Evolutionary conservation across 805 yeast genomes (phyloP).

Genomic region (Starmerella riodocensis): DNA sequence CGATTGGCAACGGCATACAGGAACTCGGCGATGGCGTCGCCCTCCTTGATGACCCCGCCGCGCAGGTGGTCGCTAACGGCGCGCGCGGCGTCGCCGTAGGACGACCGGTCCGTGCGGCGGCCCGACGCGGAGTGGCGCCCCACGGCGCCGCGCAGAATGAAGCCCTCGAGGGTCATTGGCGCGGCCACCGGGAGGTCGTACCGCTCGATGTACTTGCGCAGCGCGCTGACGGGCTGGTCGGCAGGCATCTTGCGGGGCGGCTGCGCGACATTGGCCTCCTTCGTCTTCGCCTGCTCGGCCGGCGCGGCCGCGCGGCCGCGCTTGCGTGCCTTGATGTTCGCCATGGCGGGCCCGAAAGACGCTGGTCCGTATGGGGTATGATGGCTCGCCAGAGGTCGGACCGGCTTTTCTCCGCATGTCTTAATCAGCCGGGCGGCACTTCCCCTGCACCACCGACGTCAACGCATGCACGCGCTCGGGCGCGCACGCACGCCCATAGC

Average conservation of each 20-base stretch:
- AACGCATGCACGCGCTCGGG: no score
- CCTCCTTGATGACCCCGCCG: constrained; percentile 50
- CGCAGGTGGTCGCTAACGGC: constrained; percentile 58
- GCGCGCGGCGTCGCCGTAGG: constrained; percentile 47
- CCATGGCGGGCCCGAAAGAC: no score
- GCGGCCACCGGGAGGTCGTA: constrained; percentile 46
- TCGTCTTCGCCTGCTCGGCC: background rate
- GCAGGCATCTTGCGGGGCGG: constrained; percentile 5
- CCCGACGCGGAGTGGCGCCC: constrained; percentile 54
- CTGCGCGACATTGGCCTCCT: constrained; percentile 3
- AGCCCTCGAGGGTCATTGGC: constrained; percentile 56
- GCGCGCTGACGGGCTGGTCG: constrained; percentile 43
- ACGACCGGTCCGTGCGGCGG: constrained; percentile 32
- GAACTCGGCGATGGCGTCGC: constrained; percentile 78
- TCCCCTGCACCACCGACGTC: no score
- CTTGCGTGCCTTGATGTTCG: constrained; percentile 13
- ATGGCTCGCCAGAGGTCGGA: no score
- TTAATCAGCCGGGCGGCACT: no score
- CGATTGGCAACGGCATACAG: constrained; percentile 73
- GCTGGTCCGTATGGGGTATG: no score
- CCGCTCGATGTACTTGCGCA: constrained; percentile 54
- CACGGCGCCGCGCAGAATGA: constrained; percentile 50
- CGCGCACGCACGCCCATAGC: no score
- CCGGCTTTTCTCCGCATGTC: no score
- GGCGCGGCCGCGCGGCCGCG: constrained; percentile 9